Conservation (phyloP, 192 early-diverging fungal species). For the Backusella liffmaniae region DNA sequence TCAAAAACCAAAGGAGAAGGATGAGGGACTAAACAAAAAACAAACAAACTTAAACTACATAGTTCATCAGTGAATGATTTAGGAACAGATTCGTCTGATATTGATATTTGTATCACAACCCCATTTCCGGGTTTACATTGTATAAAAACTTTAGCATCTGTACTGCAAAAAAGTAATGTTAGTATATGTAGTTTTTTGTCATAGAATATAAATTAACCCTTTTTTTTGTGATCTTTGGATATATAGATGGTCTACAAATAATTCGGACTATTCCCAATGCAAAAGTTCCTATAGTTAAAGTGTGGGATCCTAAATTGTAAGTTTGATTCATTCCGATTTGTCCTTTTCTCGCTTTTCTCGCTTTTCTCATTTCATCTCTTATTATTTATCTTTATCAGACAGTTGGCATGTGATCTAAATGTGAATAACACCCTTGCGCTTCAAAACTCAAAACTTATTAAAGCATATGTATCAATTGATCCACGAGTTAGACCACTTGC, state of each 20-base stretch:
- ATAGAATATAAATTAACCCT: background rate
- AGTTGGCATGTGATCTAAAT: constrained; percentile 86
- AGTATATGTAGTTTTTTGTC: background rate
- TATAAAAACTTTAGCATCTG: constrained; percentile 1
- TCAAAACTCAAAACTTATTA: constrained; percentile 85
- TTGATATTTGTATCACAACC: constrained; percentile 1
- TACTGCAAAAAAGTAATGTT: constrained; percentile 3
- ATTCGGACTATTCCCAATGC: background rate
- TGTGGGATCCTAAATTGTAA: background rate
- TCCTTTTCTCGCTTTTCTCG: background rate
- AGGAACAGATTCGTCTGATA: background rate
- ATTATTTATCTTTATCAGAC: constrained; percentile 36
- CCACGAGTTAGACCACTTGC: constrained; percentile 82
- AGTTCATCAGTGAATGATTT: background rate
- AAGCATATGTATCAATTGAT: constrained; percentile 86
- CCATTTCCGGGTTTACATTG: constrained; percentile 1
- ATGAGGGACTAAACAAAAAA: background rate
- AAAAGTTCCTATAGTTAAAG: constrained; percentile 8
- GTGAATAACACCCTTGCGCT: constrained; percentile 90
- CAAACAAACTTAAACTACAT: background rate
- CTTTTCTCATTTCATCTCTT: background rate
- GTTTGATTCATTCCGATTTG: background rate
- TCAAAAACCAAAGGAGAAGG: background rate
- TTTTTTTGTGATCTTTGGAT: background rate
- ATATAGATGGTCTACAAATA: background rate